phyloP scores from a whole-genome alignment of 805 yeast genomes.

The Lachancea sp. region DNA sequence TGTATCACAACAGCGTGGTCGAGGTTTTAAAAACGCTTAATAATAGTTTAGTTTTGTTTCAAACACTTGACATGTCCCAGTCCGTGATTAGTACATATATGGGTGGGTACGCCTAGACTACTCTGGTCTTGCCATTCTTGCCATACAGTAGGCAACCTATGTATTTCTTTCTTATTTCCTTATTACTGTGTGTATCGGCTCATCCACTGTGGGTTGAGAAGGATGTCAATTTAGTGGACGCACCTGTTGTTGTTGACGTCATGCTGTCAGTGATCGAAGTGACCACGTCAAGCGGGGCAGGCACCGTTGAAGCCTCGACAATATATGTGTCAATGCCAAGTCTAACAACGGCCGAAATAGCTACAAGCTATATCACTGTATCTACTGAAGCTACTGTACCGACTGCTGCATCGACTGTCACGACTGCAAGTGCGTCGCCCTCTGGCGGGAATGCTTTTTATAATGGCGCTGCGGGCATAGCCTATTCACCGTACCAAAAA shows the following conservation, averaged over 20 bases:
- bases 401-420: too few relatives aligned
- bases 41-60: too few relatives aligned
- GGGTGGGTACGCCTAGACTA: too few relatives aligned
- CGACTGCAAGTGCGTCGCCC: not conserved
- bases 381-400: not conserved
- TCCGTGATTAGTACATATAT: too few relatives aligned
- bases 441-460: slow-evolving; percentile 1
- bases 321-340: not conserved
- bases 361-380: not conserved
- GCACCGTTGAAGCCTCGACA: not conserved
- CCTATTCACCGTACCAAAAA: slow-evolving; percentile 63
- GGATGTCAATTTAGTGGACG: slow-evolving; percentile 1
- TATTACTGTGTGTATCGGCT: not conserved
- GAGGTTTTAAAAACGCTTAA: too few relatives aligned
- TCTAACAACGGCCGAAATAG: not conserved
- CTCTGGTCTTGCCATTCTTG: not conserved
- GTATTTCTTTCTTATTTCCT: not conserved
- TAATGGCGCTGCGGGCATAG: slow-evolving; percentile 10
- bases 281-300: not conserved
- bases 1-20: too few relatives aligned
- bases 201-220: not conserved
- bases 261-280: not conserved
- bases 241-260: slow-evolving; percentile 1
- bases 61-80: too few relatives aligned
- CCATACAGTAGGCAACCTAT: not conserved